Percentiles rank a stretch among this genome's conserved stretches.
These are phyloP conservation scores for Galerina sulciceps DNA, from an alignment of 768 basidiomycete species.

Conservation along the genomic window DNA sequence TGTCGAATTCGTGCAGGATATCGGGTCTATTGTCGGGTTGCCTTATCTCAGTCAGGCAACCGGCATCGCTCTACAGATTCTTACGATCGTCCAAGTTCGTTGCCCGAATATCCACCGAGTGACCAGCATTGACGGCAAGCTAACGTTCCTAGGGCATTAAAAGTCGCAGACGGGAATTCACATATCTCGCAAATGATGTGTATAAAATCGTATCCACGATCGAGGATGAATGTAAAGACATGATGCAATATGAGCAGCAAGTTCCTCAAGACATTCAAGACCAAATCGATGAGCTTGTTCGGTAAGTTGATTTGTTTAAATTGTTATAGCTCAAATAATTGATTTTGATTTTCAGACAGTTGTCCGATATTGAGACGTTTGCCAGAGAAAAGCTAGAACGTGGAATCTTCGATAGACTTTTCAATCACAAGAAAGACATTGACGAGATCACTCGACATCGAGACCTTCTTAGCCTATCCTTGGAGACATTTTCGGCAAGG, in stretches of 20 bases:
- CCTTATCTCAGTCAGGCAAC: too few relatives aligned
- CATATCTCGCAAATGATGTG: slow-evolving; percentile 7
- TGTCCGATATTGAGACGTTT: slow-evolving; percentile 4
- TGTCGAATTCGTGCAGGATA: too few relatives aligned
- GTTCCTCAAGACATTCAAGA: not conserved
- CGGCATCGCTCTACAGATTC: too few relatives aligned
- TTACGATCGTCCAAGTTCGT: too few relatives aligned
- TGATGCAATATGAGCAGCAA: not conserved
- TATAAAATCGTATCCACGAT: slow-evolving; percentile 8
- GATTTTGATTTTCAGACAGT: not conserved
- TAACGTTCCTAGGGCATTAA: not conserved
- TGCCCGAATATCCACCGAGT: too few relatives aligned
- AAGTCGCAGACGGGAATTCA: not conserved
- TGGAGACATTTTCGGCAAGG: slow-evolving; percentile 10
- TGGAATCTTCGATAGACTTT: not conserved
- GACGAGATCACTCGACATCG: slow-evolving; percentile 7
- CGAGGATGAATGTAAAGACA: slow-evolving; percentile 3
- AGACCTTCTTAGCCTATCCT: slow-evolving; percentile 1
- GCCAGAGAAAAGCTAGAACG: slow-evolving; percentile 3
- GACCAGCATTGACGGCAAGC: too few relatives aligned
- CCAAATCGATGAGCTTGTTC: not conserved
- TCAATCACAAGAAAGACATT: slow-evolving; percentile 1
- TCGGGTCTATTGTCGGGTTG: too few relatives aligned
- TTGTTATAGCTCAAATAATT: not conserved
- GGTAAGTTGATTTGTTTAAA: not conserved